Percentiles rank a stretch among this genome's conserved stretches.
Evolutionary conservation across 2,329 filamentous ascomycete species (phyloP).

Genomic region (Grosmannia huntii): DNA sequence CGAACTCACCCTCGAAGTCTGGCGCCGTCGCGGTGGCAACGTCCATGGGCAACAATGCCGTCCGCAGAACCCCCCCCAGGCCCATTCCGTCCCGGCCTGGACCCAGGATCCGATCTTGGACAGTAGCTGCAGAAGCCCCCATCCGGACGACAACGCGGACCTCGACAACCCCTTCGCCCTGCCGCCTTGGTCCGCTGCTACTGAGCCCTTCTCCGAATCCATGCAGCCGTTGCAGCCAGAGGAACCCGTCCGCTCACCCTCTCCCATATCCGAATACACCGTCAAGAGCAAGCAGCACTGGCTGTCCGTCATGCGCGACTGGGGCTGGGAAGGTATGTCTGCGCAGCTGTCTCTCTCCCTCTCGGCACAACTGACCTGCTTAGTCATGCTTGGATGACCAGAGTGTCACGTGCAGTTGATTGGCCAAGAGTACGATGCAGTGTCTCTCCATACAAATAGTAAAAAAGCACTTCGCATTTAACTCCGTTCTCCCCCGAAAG

Average conservation of each 20-base stretch:
- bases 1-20: constrained; percentile 4
- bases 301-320: constrained; percentile 4
- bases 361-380: not conserved
- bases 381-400: not conserved
- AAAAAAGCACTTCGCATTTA: no score
- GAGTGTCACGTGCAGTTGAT: no score
- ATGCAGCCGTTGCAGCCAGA: no score
- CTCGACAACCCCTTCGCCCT: not conserved
- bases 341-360: not conserved
- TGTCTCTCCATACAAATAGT: no score
- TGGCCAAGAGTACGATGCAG: no score
- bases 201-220: not conserved
- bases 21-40: not conserved
- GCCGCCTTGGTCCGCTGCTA: not conserved
- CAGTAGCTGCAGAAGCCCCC: no score
- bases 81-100: no score
- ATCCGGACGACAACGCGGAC: not conserved
- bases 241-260: no score
- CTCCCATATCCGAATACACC: not conserved
- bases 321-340: constrained; percentile 5
- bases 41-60: not conserved
- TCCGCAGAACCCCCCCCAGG: not conserved
- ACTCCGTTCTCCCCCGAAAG: no score
- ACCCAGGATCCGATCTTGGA: no score
- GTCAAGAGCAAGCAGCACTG: constrained; percentile 3